phyloP scores from a whole-genome alignment of 2,329 filamentous ascomycete species.

The Phialocephala subalpina region DNA sequence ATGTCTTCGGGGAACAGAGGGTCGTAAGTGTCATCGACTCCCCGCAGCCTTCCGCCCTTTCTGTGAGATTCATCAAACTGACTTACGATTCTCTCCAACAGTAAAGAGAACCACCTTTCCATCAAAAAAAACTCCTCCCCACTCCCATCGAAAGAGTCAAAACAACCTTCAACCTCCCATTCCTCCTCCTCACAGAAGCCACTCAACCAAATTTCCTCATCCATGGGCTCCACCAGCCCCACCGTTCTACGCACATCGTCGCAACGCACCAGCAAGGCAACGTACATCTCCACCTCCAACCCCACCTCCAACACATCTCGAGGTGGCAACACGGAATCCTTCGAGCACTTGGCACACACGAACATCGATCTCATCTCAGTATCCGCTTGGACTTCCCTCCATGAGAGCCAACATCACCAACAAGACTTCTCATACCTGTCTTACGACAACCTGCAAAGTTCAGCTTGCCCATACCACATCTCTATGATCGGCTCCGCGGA shows the following conservation, averaged over 20 bases:
- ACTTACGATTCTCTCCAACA: neutral
- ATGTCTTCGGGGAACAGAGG: neutral
- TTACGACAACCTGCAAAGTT: neutral
- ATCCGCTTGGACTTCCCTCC: conserved; percentile 12
- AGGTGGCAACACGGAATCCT: neutral
- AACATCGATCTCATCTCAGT: conserved; percentile 12
- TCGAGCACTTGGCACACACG: neutral
- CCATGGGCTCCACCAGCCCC: neutral
- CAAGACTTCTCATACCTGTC: neutral
- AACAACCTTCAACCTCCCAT: neutral
- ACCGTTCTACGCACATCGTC: neutral
- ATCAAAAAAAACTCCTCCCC: neutral
- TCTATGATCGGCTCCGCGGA: neutral
- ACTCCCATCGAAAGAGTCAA: neutral
- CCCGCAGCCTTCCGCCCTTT: neutral
- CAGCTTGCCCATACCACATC: neutral
- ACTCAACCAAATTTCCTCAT: neutral
- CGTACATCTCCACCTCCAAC: neutral
- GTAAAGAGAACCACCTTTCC: neutral
- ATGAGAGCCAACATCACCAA: conserved; percentile 1
- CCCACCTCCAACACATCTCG: neutral
- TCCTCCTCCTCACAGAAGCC: neutral
- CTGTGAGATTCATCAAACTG: neutral
- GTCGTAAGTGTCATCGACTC: neutral
- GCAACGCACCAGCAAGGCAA: neutral